Evolutionary conservation across 495 filamentous ascomycete species (phyloP).

Genomic region (Daldinia concentrica): DNA sequence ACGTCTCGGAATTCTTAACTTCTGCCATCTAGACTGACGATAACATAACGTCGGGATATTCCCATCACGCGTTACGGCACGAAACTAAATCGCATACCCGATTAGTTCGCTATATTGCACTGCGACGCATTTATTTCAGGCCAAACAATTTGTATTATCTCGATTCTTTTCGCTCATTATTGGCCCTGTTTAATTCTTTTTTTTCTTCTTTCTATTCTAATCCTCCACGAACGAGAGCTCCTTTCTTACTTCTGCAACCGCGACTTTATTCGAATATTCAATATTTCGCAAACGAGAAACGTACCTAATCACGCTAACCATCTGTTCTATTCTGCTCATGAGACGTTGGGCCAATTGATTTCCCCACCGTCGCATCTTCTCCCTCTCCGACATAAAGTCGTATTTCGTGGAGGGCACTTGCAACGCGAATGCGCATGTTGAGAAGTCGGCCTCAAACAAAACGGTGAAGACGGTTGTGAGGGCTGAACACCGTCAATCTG

Average conservation of each 20-base stretch:
- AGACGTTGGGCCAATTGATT: slow-evolving; percentile 31
- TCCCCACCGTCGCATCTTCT: slow-evolving; percentile 17
- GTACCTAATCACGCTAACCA: neutral
- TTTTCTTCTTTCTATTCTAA: slow-evolving; percentile 15
- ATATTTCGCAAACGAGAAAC: slow-evolving; percentile 14
- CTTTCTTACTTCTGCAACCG: neutral
- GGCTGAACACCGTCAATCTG: slow-evolving; percentile 31
- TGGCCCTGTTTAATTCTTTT: slow-evolving; percentile 29
- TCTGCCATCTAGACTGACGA: slow-evolving; percentile 17
- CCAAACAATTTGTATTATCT: slow-evolving; percentile 30
- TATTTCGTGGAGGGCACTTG: slow-evolving; percentile 20
- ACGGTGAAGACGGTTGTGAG: slow-evolving; percentile 46
- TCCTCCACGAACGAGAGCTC: slow-evolving; percentile 9
- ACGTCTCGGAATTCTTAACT: slow-evolving; percentile 35
- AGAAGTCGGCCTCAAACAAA: slow-evolving; percentile 17
- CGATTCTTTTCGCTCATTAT: slow-evolving; percentile 44
- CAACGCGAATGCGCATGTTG: slow-evolving; percentile 44
- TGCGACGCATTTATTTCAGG: slow-evolving; percentile 24
- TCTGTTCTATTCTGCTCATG: neutral
- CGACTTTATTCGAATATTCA: slow-evolving; percentile 7
- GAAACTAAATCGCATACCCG: slow-evolving; percentile 13
- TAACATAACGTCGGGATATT: slow-evolving; percentile 17
- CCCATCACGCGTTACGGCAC: slow-evolving; percentile 24
- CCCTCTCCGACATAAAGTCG: slow-evolving; percentile 18
- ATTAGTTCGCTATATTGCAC: slow-evolving; percentile 6